phyloP scores from a whole-genome alignment of 1,284 basidiomycete species.

The Puccinia polysora region DNA sequence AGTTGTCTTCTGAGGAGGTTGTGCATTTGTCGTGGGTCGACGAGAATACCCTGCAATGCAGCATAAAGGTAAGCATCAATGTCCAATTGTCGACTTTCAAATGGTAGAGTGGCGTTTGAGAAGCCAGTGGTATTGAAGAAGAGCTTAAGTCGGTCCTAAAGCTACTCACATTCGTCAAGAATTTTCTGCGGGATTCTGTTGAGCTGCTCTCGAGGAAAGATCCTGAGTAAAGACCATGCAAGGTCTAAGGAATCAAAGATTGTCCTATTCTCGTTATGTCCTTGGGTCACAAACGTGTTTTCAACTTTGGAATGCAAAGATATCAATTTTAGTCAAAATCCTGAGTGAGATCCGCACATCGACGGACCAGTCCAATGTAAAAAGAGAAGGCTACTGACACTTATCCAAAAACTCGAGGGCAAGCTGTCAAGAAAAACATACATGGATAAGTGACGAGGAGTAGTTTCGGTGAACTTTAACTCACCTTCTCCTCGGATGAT shows the following conservation, averaged over 20 bases:
- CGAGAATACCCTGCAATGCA: conserved; percentile 12
- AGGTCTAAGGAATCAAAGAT: conserved; percentile 97
- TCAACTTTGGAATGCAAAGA: conserved; percentile 48
- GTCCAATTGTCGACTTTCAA: neutral
- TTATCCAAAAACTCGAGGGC: conserved; percentile 41
- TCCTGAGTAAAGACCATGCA: conserved; percentile 91
- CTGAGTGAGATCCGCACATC: conserved; percentile 38
- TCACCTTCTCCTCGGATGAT: conserved; percentile 76
- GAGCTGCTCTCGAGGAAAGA: conserved; percentile 98
- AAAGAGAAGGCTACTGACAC: conserved; percentile 6
- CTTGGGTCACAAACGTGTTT: conserved; percentile 57
- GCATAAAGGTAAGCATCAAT: neutral
- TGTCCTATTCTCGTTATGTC: conserved; percentile 88
- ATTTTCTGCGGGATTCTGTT: conserved; percentile 62
- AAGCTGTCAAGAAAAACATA: neutral
- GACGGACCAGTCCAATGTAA: neutral
- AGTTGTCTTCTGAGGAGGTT: conserved; percentile 8
- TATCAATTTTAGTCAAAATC: conserved; percentile 52
- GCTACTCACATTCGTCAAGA: conserved; percentile 38
- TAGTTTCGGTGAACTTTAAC: conserved; percentile 8
- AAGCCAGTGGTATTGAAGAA: neutral
- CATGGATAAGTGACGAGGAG: neutral
- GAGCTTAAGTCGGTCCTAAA: neutral
- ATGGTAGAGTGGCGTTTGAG: neutral
- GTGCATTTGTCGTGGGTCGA: conserved; percentile 1